Evolutionary conservation across 805 yeast species (phyloP), one percentile per base, ranked within the genome.

Genomic region (Teunomyces tritomae): DNA sequence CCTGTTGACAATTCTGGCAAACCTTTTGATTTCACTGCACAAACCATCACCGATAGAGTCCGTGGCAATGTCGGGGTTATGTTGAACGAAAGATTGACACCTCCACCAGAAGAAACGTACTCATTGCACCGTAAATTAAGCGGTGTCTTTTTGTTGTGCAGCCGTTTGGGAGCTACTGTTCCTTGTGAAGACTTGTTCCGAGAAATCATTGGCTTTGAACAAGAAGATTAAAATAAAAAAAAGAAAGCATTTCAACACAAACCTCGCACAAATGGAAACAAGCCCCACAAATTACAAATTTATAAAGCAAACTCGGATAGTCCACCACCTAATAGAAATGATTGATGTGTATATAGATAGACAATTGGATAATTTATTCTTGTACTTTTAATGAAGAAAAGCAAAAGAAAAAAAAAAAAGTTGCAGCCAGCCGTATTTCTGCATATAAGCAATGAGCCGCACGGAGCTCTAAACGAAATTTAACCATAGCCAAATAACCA

Each of bases 91-190:
- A 80, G 99, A 56, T 73, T 94, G 51, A 82, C 96, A 3, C 97
- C 99, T 3, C 99, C 99, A 10, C 99, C 99, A 2, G 98, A 94
- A 61, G 99, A 94, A 67, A 94, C 99, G 0, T 94, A 94, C 64
- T 87, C 96, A n/a, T 74, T 94, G 57, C 99, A 94, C 68, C 78
- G 99, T 59, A 94, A 94, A 62, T 82, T 94, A 61, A 87, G 96
- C 62, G 99, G 99, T 8, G 96, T 94, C 1, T 94, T 87, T 62
- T 73, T 94, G 51, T 74, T 94, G 46, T 92, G 98, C 70, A 87
- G 98, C 3, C 79, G 88, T 57, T 75, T 94, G 67, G 74, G 80
- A 35, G 97, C 98, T 2, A 73, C 77, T 9, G 92, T 94, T 30
- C 95, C 91, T 11, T 85, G 96, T 62, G 82, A 84, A 45, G 74